Evolutionary conservation across 2,329 filamentous ascomycete genomes (phyloP).

Genomic region (Aspergillus jensenii): DNA sequence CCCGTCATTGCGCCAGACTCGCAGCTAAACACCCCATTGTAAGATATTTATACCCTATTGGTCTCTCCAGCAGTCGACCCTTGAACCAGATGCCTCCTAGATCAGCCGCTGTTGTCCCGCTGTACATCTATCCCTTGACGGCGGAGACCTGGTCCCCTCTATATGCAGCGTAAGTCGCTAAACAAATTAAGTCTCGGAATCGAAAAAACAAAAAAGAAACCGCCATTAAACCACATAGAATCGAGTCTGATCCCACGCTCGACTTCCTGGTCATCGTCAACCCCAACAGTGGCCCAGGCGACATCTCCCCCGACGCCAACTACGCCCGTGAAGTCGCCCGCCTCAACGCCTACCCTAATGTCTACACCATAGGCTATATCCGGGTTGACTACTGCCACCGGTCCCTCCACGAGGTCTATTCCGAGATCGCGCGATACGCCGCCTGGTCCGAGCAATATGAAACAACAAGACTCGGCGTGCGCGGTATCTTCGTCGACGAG

Average conservation of each 20-base stretch:
- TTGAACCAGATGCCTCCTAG: slow-evolving; percentile 1
- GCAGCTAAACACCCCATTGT: neutral
- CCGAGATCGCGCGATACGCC: slow-evolving; percentile 20
- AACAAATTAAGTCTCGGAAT: neutral
- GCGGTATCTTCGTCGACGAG: slow-evolving; percentile 20
- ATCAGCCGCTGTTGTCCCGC: slow-evolving; percentile 15
- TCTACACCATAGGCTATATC: slow-evolving; percentile 24
- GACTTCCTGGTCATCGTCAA: slow-evolving; percentile 19
- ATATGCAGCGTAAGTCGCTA: slow-evolving; percentile 12
- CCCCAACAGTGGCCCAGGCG: slow-evolving; percentile 19
- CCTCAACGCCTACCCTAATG: slow-evolving; percentile 18
- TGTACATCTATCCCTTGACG: slow-evolving; percentile 19
- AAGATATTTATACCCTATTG: neutral
- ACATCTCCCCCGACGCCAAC: slow-evolving; percentile 10
- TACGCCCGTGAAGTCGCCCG: slow-evolving; percentile 16
- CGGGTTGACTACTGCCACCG: slow-evolving; percentile 25
- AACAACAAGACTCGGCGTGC: slow-evolving; percentile 10
- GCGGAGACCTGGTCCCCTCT: slow-evolving; percentile 18
- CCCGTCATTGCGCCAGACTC: neutral
- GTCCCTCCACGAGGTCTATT: slow-evolving; percentile 11
- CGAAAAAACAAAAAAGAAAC: neutral
- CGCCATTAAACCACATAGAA: slow-evolving; percentile 2
- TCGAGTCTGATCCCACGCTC: slow-evolving; percentile 11
- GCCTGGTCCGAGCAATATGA: slow-evolving; percentile 11
- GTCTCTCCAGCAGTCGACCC: neutral